Evolutionary conservation across 148 eudicot genomes (phyloP).

Genomic region (Chenopodium album): DNA sequence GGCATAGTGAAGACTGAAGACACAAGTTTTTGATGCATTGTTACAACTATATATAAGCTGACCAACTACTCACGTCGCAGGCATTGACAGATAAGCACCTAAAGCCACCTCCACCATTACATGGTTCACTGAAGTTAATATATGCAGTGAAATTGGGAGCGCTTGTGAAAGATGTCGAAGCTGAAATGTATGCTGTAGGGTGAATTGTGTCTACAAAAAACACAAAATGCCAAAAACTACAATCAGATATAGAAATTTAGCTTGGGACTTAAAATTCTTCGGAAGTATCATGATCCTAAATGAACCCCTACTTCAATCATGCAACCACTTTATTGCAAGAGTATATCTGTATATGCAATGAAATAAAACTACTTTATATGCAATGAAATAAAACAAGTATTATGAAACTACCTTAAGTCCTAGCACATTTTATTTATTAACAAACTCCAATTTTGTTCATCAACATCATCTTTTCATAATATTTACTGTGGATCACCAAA

Average conservation of each 20-base stretch:
- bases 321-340: neutral
- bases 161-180: conserved; percentile 60
- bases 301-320: neutral
- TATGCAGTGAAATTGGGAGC: conserved; percentile 53
- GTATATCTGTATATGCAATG: too few relatives aligned
- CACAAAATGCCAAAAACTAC: conserved; percentile 4
- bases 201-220: conserved; percentile 65
- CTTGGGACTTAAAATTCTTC: neutral
- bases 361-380: too few relatives aligned
- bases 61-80: conserved; percentile 83
- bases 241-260: neutral
- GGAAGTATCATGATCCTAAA: neutral
- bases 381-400: too few relatives aligned
- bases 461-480: neutral
- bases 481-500: neutral
- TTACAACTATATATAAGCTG: conserved; percentile 17
- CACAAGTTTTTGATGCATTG: neutral
- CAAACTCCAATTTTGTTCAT: neutral
- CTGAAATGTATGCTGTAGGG: conserved; percentile 76
- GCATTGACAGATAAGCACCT: conserved; percentile 59
- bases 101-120: conserved; percentile 79
- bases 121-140: conserved; percentile 80
- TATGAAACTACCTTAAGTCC: neutral
- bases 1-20: neutral
- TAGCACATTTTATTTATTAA: neutral